Evolutionary conservation across 78 protist species (phyloP), one percentile per base, ranked within the genome.

Genomic region (Diacronema lutheri): DNA sequence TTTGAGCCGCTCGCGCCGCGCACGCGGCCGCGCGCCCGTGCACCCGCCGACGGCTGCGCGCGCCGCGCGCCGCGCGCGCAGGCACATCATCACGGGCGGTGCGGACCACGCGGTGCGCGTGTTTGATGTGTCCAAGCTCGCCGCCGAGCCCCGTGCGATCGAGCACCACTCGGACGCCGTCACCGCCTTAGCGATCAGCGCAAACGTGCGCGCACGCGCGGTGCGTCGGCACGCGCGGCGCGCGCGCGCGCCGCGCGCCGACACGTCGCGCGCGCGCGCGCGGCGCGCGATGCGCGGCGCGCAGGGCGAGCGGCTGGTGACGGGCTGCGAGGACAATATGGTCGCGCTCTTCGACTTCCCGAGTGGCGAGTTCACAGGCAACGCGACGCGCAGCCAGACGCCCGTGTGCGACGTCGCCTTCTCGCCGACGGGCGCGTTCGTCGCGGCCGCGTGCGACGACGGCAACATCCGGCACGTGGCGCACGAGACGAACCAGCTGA

Each of bases 111-210:
- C 41, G 20, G 37, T 71, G 50, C 41, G 41, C 50, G 11, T 71
- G 38, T 71, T 71, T 21, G 58, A 71, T 0, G 57, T 58, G 19
- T 31, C 5, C 4, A 33, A 41, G 13, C 57, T 71, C 21, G 11
- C 7, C 9, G 79, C 79, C 50, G 79, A 71, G 16, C 79, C 79
- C 20, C 79, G 79, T 56, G 29, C 57, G 50, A 10, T 71, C 35
- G 79, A 71, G 79, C 13, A 26, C 79, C 79, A 71, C 57, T 3
- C 5, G 5, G 57, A 7, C 6, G 13, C 79, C 21, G 57, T 71
- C n/a, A 71, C 50, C 19, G 79, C 79, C 7, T 35, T 71, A 19
- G 79, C 79, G 14, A 37, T 71, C 35, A 33, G 41, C 57, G 50
- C 33, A 0, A 40, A 71, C 58, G 77, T 7, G 69, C 69, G 13